A percentile compares a stretch with the other conserved stretches of the same genome.
Conservation (phyloP, 345 rosid genomes). For the Ailanthus altissimus region DNA sequence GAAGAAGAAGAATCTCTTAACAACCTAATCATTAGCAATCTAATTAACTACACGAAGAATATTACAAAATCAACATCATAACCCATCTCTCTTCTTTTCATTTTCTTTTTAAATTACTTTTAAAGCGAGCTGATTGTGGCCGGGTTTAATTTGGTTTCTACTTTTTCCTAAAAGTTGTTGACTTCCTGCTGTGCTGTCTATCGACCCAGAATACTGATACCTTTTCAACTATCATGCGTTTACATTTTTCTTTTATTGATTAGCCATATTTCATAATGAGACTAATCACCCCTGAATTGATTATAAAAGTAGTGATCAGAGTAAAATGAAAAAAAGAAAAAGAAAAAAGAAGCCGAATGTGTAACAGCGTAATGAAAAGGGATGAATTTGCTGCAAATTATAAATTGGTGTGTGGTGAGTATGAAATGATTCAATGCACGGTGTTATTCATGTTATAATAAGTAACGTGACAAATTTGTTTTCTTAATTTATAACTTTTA, state of each 20-base stretch:
- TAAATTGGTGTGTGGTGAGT: too few relatives aligned
- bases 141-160: neutral
- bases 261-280: neutral
- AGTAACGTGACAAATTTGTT: too few relatives aligned
- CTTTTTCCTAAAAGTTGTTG: conserved; percentile 5
- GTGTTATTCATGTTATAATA: too few relatives aligned
- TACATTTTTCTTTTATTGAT: neutral
- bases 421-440: too few relatives aligned
- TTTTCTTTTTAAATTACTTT: neutral
- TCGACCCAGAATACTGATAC: neutral
- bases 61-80: neutral
- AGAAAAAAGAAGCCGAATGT: too few relatives aligned
- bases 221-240: neutral
- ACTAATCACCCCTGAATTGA: neutral
- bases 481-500: too few relatives aligned
- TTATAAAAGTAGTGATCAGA: too few relatives aligned
- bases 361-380: too few relatives aligned
- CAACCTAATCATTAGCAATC: conserved; percentile 40
- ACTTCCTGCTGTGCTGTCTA: conserved; percentile 9
- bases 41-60: conserved; percentile 9
- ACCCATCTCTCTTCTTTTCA: neutral
- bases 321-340: too few relatives aligned
- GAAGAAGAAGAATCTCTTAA: conserved; percentile 30
- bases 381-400: too few relatives aligned
- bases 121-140: too few relatives aligned